Evolutionary conservation across 768 basidiomycete species (phyloP).

Genomic region (Kwoniella shandongensis): DNA sequence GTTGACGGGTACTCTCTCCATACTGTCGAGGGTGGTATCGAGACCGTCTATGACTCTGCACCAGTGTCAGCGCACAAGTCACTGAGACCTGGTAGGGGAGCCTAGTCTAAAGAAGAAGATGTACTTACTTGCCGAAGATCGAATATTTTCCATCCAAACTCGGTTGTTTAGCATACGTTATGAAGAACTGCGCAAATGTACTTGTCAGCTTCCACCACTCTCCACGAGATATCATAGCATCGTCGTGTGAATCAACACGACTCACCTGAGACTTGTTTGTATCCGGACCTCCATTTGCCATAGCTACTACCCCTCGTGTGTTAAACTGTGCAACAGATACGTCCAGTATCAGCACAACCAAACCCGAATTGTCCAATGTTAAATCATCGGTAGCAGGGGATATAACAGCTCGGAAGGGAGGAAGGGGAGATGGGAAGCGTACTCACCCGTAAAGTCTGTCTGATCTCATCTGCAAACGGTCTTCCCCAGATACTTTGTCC

Average conservation of each 20-base stretch:
- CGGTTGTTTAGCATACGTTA: conserved; percentile 83
- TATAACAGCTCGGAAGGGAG: too few species aligned
- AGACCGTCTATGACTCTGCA: conserved; percentile 85
- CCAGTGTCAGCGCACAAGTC: background rate
- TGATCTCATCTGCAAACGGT: conserved; percentile 86
- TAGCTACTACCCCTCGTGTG: conserved; percentile 87
- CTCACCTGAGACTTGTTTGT: conserved; percentile 69
- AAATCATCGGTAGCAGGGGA: too few species aligned
- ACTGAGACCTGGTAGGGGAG: conserved; percentile 2
- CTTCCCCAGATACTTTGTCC: conserved; percentile 96
- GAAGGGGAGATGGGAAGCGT: background rate
- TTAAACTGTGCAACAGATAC: conserved; percentile 70
- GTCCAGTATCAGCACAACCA: background rate
- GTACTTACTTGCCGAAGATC: conserved; percentile 74
- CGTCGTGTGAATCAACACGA: background rate
- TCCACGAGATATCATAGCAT: too few species aligned
- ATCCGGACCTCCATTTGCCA: conserved; percentile 70
- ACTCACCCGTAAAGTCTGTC: conserved; percentile 85
- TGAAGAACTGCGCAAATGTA: conserved; percentile 55
- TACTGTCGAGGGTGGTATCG: conserved; percentile 89
- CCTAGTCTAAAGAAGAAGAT: conserved; percentile 6
- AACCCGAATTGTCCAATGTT: too few species aligned
- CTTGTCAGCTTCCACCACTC: too few species aligned
- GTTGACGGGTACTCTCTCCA: conserved; percentile 88
- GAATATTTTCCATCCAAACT: conserved; percentile 90